A percentile compares a stretch with the other conserved stretches of the same genome.
Conservation (phyloP, 2,329 filamentous ascomycete genomes). For the Proliferodiscus dingleyae region DNA sequence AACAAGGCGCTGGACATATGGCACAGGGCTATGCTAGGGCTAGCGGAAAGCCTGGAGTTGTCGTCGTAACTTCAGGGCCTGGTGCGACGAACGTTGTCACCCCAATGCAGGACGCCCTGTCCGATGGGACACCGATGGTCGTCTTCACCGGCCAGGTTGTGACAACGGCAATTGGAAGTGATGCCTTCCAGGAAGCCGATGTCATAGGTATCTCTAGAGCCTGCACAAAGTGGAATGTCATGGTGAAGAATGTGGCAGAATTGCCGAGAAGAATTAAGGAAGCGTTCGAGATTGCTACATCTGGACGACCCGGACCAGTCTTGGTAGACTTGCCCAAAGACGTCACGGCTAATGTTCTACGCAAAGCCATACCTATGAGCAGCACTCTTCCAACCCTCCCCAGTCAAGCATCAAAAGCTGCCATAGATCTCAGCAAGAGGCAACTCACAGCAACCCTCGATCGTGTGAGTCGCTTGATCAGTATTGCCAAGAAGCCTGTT, state of each 20-base stretch:
- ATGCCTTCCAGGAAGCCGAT: slow-evolving; percentile 96
- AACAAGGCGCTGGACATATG: slow-evolving; percentile 98
- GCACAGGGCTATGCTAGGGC: slow-evolving; percentile 94
- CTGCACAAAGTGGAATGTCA: slow-evolving; percentile 98
- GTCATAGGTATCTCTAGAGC: slow-evolving; percentile 88
- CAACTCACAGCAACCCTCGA: slow-evolving; percentile 70
- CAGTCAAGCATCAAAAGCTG: slow-evolving; percentile 79
- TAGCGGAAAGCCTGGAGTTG: slow-evolving; percentile 89
- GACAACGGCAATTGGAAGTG: slow-evolving; percentile 85
- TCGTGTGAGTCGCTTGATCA: slow-evolving; percentile 77
- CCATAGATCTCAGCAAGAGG: slow-evolving; percentile 65
- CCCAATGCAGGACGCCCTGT: slow-evolving; percentile 91
- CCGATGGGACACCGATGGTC: slow-evolving; percentile 92
- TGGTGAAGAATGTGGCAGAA: slow-evolving; percentile 94
- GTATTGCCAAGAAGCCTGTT: slow-evolving; percentile 86
- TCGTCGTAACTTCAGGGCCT: slow-evolving; percentile 92
- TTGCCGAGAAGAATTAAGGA: slow-evolving; percentile 92
- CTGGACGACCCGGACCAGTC: slow-evolving; percentile 87
- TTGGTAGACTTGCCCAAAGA: slow-evolving; percentile 96
- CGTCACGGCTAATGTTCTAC: slow-evolving; percentile 79
- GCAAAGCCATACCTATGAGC: slow-evolving; percentile 68
- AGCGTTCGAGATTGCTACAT: slow-evolving; percentile 96
- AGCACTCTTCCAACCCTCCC: slow-evolving; percentile 66
- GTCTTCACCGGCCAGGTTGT: slow-evolving; percentile 93
- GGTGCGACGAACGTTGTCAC: slow-evolving; percentile 96